phyloP scores from a whole-genome alignment of 1,284 basidiomycete species.

The Earliella scabrosa region DNA sequence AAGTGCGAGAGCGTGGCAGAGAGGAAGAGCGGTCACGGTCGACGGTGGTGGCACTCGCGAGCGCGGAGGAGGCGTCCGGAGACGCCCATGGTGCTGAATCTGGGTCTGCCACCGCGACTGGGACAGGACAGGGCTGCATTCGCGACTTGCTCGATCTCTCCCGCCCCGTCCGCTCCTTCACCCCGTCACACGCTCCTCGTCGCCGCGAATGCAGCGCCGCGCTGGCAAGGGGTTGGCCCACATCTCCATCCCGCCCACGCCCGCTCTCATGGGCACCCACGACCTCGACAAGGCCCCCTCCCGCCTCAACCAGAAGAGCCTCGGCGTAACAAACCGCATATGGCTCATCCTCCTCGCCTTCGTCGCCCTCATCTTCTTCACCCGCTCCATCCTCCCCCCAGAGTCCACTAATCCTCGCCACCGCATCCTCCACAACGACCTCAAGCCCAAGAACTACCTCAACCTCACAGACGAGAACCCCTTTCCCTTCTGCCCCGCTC shows the following conservation, averaged over 20 bases:
- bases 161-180: background rate
- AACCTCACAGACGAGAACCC: conserved; percentile 61
- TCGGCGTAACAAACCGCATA: conserved; percentile 72
- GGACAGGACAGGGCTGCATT: no score
- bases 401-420: conserved; percentile 33
- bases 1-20: background rate
- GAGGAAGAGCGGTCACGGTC: no score
- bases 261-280: conserved; percentile 45
- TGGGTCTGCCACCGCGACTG: conserved; percentile 13
- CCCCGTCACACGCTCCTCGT: conserved; percentile 6
- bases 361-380: conserved; percentile 63
- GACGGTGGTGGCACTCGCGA: no score
- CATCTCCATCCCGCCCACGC: conserved; percentile 52
- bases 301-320: conserved; percentile 55
- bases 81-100: conserved; percentile 15
- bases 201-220: conserved; percentile 60
- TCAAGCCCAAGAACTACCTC: conserved; percentile 73
- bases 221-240: conserved; percentile 53
- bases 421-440: conserved; percentile 51
- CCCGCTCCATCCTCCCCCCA: conserved; percentile 58
- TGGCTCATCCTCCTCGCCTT: conserved; percentile 69
- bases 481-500: conserved; percentile 89
- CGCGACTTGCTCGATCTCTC: no score
- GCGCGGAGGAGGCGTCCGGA: background rate
- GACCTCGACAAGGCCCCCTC: conserved; percentile 52